phyloP scores from a whole-genome alignment of 306 rosid species.

The Senna tora region DNA sequence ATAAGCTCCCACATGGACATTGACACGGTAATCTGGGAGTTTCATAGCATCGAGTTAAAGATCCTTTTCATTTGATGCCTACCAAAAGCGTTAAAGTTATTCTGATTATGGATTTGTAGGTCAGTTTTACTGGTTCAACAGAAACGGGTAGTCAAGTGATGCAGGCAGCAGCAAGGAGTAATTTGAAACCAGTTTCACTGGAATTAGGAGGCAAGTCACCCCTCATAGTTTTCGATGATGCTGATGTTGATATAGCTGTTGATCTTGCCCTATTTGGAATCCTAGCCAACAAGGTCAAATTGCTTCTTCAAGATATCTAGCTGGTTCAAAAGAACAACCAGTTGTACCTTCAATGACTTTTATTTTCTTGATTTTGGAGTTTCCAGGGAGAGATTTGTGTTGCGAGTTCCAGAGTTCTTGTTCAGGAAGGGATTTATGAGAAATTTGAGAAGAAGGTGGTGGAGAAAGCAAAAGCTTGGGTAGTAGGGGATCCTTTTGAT shows the following conservation, averaged over 20 bases:
- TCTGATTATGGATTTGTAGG: constrained; percentile 43
- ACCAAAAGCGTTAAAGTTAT: background rate
- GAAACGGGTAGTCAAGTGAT: constrained; percentile 73
- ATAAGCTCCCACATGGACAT: constrained; percentile 74
- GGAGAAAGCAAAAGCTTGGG: constrained; percentile 66
- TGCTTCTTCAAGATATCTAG: background rate
- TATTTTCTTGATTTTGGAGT: constrained; percentile 1
- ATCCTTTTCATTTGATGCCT: background rate
- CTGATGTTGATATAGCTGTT: constrained; percentile 71
- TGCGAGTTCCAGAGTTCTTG: constrained; percentile 71
- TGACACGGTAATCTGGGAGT: constrained; percentile 61
- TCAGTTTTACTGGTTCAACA: constrained; percentile 88
- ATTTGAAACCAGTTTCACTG: constrained; percentile 73
- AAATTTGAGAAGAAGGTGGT: constrained; percentile 64
- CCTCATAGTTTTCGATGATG: constrained; percentile 78
- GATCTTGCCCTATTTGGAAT: constrained; percentile 78
- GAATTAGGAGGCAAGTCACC: constrained; percentile 97
- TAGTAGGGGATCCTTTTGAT: constrained; percentile 85
- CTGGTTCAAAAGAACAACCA: background rate
- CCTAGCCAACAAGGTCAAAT: constrained; percentile 67
- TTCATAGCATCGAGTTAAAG: constrained; percentile 12
- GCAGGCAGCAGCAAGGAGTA: constrained; percentile 87
- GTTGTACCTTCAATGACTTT: constrained; percentile 15
- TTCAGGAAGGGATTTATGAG: constrained; percentile 84
- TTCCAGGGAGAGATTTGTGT: constrained; percentile 79